Conservation (phyloP, 768 basidiomycete genomes). For the Tephrocybe sp. region DNA sequence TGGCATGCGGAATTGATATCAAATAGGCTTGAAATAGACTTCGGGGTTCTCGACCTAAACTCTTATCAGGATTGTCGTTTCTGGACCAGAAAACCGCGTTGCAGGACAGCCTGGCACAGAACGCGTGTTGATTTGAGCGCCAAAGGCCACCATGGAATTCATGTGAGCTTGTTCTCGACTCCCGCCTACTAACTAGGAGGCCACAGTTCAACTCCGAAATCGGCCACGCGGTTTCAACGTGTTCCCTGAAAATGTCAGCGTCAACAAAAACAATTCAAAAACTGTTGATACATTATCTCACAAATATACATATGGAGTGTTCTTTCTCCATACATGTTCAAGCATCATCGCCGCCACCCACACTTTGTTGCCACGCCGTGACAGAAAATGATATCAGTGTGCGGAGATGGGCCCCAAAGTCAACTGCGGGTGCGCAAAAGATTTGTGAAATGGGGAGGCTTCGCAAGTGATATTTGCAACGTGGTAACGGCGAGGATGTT, state of each 20-base stretch:
- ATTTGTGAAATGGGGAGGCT: not conserved
- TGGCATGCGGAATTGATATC: not conserved
- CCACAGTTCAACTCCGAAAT: not conserved
- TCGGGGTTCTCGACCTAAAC: not conserved
- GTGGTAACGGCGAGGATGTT: not conserved
- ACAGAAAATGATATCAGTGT: not conserved
- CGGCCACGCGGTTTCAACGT: slow-evolving; percentile 9
- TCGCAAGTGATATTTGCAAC: not conserved
- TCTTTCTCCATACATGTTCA: not conserved
- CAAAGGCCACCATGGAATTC: not conserved
- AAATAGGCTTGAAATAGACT: not conserved
- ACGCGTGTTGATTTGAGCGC: not conserved
- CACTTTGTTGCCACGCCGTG: not conserved
- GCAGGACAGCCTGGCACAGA: not conserved
- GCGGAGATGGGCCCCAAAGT: not conserved
- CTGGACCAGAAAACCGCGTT: not conserved
- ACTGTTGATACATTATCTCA: not conserved
- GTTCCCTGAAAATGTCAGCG: not conserved
- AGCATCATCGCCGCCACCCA: not conserved
- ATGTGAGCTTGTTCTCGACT: too few relatives aligned
- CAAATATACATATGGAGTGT: not conserved
- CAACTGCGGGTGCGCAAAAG: not conserved
- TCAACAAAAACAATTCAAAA: not conserved
- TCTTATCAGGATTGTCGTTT: not conserved
- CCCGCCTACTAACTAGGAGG: too few relatives aligned